phyloP scores from a whole-genome alignment of 2,329 filamentous ascomycete species.

The Phaeosphaeriaceae sp. region DNA sequence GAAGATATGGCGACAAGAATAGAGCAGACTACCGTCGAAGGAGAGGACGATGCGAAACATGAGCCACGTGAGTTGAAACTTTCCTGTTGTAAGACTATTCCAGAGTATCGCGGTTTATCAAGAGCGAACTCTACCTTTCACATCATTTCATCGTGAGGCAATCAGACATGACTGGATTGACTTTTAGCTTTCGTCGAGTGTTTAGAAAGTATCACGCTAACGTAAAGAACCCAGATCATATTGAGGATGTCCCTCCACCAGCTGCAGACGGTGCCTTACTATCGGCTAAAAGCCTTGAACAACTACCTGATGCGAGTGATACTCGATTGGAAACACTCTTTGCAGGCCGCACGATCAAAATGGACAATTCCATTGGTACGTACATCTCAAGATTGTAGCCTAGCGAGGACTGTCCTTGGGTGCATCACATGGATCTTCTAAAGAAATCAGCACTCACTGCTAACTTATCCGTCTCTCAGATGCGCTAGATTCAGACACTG shows the following conservation, averaged over 20 bases:
- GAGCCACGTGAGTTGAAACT: not conserved
- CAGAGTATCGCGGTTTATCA: not conserved
- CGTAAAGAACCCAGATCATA: not conserved
- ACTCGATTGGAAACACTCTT: constrained; percentile 29
- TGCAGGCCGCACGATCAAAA: constrained; percentile 2
- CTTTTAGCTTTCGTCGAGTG: not conserved
- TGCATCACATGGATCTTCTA: not conserved
- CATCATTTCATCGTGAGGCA: not conserved
- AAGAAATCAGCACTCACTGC: not conserved
- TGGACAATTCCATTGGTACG: constrained; percentile 1
- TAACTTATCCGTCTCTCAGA: not conserved
- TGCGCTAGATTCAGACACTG: constrained; percentile 1
- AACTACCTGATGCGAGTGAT: constrained; percentile 33
- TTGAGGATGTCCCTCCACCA: not conserved
- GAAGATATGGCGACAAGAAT: constrained; percentile 1
- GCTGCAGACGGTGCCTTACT: constrained; percentile 9
- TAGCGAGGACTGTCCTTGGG: not conserved
- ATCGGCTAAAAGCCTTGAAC: constrained; percentile 32
- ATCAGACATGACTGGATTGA: not conserved
- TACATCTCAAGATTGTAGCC: not conserved
- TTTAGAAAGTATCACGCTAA: not conserved
- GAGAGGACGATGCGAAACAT: not conserved
- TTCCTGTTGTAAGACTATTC: not conserved
- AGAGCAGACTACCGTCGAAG: not conserved
- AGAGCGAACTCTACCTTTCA: no score